Evolutionary conservation across 2,329 filamentous ascomycete genomes (phyloP).

Genomic region (Claviceps africana): DNA sequence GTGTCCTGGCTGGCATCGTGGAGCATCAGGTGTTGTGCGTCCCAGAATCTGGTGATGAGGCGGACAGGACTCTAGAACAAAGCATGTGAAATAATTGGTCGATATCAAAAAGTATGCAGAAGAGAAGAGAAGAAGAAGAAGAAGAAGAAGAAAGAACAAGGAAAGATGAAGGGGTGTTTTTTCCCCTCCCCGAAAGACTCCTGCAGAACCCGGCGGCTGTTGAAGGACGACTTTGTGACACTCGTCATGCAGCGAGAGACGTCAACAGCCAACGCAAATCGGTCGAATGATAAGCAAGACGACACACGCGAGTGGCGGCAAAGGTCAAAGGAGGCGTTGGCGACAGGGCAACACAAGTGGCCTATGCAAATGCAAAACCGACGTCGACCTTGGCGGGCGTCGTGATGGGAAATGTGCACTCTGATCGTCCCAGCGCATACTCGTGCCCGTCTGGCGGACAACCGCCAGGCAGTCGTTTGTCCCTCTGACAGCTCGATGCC

Average conservation of each 20-base stretch:
- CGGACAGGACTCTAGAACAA: neutral
- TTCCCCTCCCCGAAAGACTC: neutral
- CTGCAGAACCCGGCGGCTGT: neutral
- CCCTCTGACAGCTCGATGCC: conserved; percentile 1
- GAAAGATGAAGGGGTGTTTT: neutral
- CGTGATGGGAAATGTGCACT: neutral
- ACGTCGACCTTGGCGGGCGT: neutral
- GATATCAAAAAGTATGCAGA: neutral
- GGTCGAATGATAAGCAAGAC: neutral
- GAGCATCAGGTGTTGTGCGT: conserved; percentile 2
- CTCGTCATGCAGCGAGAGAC: neutral
- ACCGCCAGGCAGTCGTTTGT: conserved; percentile 2
- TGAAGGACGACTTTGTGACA: neutral
- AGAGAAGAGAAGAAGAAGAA: neutral
- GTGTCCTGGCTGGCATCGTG: conserved; percentile 5
- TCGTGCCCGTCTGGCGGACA: neutral
- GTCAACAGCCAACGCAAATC: neutral
- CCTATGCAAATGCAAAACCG: neutral
- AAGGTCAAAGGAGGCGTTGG: neutral
- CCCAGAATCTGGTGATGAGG: conserved; percentile 2
- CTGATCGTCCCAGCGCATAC: neutral
- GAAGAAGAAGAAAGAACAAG: conserved; percentile 1
- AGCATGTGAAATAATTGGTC: neutral
- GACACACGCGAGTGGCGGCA: neutral
- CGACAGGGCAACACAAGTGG: neutral